Evolutionary conservation across 768 basidiomycete species (phyloP), one percentile per base, ranked within the genome.

Genomic region (Phanerochaete carnosa): DNA sequence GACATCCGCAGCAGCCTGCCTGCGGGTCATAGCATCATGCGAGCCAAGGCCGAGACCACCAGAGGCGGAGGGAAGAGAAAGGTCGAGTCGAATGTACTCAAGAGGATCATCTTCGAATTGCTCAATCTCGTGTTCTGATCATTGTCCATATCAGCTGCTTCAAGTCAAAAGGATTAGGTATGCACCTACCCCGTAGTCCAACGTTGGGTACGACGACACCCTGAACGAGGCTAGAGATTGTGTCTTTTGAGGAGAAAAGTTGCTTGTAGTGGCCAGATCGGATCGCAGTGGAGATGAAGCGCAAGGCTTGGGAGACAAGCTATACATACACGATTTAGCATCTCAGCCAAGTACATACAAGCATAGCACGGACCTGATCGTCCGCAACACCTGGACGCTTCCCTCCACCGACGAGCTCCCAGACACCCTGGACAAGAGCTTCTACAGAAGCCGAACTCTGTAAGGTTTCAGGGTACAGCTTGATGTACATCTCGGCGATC

Each of bases 21-120:
- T 80, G 30, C 95, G 85, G 0, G 95, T 98, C 45, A 90, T 86
- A 29, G 84, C 82, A 67, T 95, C 95, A 57, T 83, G 75, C 28
- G 83, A 60, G 62, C 83, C 64, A 68, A 75, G 55, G 6, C 74
- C 75, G 45, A 73, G 74, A 2, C 68, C 69, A 45, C 66, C 67
- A 35, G 79, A 72, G 59, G 89, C 51, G 69, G 58, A 87, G 58
- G 79, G 81, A 67, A 83, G 76, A 15, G 94, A 81, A 28, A 96
- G 78, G 68, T 96, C 94, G 45, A 92, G 81, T 23, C 94, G 88
- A 66, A 98, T 92, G 71, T 90, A 98, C 70, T 98, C 96, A 39
- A 96, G 83, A 0, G 97, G 95, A 65, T 97, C 95, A 62, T 98
- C 97, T 74, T 97, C 95, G 68, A 99, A 98, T 72, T 94, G 88